Base-by-base conservation (phyloP, 2,329 filamentous ascomycete genomes). In the Tolypocladium paradoxum region DNA sequence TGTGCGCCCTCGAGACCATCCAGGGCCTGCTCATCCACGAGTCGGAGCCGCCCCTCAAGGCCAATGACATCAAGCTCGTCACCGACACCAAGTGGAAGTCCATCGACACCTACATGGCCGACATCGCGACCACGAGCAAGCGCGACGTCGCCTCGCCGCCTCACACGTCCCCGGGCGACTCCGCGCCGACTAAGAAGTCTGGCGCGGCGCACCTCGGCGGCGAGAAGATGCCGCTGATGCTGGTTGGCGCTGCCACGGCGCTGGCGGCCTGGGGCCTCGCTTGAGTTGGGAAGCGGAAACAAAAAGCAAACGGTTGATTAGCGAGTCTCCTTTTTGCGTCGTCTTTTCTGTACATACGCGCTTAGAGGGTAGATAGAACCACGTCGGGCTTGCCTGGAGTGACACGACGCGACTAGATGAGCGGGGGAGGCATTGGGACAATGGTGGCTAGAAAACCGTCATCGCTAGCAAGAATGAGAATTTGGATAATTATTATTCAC, bases 1-100 rank as follows among this genome's bases (percentile, higher is more conserved):
- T 86, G 79, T 78, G 75, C 53, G 83, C 81, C 1, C 73, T 86
- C 49, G 83, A 85, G 68, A 74, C 76, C 1, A 71, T 86, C 18
- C 82, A 85, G 62, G 81, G 81, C 3, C 69, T 84, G 3, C 67
- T 87, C 49, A 69, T 73, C 16, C 61, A 67, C 16, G 60, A 70
- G 6, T 69, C 74, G 1, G 55, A 63, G 4, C 65, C 73, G 6
- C 81, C 81, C 0, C 66, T 79, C 35, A 68, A 67, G 60, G 73
- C 69, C 8, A 68, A 71, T 18, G 68, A 77, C 47, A 78, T 81
- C 62, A 69, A 75, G 63, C 67, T 68, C 29, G 69, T 79, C 34
- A 63, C 70, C 49, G 55, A 64, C 24, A 60, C 53, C 48, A 53
- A 40, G 27, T 68, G 57, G 60, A 54, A 20, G 47, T 55, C 56